phyloP scores from a whole-genome alignment of 441 rosid genomes.

The Bruguiera hainesii region DNA sequence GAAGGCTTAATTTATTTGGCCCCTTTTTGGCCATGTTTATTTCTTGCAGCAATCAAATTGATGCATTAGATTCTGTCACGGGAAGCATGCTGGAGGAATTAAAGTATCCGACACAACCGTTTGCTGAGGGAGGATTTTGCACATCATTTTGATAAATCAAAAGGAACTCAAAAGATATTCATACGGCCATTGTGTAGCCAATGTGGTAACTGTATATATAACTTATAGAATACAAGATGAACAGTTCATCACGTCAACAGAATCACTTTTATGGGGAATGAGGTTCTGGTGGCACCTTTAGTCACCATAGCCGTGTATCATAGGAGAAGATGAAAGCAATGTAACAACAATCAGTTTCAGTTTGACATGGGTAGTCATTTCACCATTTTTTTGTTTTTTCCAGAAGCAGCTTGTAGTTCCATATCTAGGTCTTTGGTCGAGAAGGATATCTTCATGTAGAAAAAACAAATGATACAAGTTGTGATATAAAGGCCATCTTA shows the following conservation, averaged over 20 bases:
- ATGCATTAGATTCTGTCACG: conserved; percentile 13
- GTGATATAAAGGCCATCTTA: conserved; percentile 29
- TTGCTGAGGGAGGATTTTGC: not conserved
- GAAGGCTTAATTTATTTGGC: too few relatives aligned
- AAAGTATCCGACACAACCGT: not conserved
- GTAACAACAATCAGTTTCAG: not conserved
- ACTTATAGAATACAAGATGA: conserved; percentile 6
- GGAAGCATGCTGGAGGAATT: conserved; percentile 14
- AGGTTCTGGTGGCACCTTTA: conserved; percentile 9
- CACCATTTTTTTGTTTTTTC: not conserved
- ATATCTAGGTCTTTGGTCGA: not conserved
- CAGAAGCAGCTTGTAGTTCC: not conserved
- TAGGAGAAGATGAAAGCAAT: conserved; percentile 14
- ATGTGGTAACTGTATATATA: conserved; percentile 18
- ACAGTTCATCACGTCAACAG: not conserved
- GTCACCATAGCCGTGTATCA: conserved; percentile 19
- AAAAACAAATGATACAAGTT: conserved; percentile 15
- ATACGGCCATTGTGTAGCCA: not conserved
- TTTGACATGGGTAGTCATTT: not conserved
- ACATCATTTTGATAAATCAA: not conserved
- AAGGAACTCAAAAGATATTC: not conserved
- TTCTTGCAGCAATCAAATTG: conserved; percentile 30
- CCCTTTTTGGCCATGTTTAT: not conserved
- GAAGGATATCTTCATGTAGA: not conserved
- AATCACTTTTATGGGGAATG: conserved; percentile 10